These are phyloP conservation scores for Emergomyces pasteurianus DNA, from an alignment of 2,329 filamentous ascomycete genomes.

Conservation along the genomic window DNA sequence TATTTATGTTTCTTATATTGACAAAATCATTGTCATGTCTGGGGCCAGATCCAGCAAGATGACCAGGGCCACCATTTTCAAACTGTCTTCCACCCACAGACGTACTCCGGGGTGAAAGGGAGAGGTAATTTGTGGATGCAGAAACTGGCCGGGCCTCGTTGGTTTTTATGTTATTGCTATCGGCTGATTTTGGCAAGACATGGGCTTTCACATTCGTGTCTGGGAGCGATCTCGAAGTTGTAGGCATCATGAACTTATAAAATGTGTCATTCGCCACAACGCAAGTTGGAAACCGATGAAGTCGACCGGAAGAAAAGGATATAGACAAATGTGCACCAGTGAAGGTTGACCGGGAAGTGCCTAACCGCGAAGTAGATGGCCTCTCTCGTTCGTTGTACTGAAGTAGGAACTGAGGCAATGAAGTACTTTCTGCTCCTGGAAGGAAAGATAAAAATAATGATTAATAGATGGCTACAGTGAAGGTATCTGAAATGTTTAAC, in stretches of 20 bases:
- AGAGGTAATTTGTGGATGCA: constrained; percentile 8
- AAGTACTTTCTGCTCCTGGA: not conserved
- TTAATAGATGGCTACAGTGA: not conserved
- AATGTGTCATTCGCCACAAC: not conserved
- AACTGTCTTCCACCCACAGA: constrained; percentile 6
- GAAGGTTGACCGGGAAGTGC: not conserved
- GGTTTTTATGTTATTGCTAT: not conserved
- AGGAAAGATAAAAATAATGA: not conserved
- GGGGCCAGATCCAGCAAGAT: constrained; percentile 12
- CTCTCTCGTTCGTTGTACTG: not conserved
- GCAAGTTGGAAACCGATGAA: not conserved
- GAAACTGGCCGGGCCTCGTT: not conserved
- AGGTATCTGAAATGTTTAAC: not conserved
- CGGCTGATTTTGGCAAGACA: not conserved
- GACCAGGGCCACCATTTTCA: constrained; percentile 18
- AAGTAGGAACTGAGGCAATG: not conserved
- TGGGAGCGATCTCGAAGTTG: not conserved
- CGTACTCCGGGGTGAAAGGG: constrained; percentile 4
- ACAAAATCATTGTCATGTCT: constrained; percentile 14
- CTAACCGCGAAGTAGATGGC: not conserved
- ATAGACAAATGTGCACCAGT: not conserved
- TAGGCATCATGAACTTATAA: not conserved
- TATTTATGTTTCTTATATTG: constrained; percentile 12
- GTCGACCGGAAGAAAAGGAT: no score
- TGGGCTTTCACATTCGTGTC: not conserved